A percentile compares a stretch with the other conserved stretches of the same genome.
Conservation (phyloP, 441 rosid genomes). For the Syzygium malaccense region DNA sequence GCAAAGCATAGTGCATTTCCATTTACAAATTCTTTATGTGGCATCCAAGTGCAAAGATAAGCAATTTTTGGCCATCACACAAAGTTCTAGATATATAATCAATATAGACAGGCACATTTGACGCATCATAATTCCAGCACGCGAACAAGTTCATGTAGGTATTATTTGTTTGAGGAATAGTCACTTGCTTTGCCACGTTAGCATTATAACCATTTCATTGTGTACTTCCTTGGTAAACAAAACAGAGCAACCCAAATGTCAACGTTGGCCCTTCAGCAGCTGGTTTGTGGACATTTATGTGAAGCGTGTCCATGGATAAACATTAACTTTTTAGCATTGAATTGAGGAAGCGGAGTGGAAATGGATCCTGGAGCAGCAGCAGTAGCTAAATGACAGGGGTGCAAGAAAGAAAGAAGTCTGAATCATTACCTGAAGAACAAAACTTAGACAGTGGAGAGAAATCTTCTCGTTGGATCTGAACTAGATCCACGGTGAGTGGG, state of each 20-base stretch:
- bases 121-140: neutral
- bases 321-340: neutral
- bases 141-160: neutral
- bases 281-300: neutral
- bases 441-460: neutral
- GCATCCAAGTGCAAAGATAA: neutral
- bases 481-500: rapidly evolving
- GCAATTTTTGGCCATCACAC: neutral
- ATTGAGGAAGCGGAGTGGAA: neutral
- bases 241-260: neutral
- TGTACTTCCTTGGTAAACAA: neutral
- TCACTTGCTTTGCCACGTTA: neutral
- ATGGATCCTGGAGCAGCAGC: neutral
- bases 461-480: neutral
- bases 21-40: neutral
- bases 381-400: neutral
- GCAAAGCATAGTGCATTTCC: neutral
- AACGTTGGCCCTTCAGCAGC: neutral
- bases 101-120: neutral
- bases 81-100: neutral
- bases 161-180: neutral
- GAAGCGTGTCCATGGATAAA: neutral
- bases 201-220: neutral
- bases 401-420: neutral
- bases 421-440: neutral